These are phyloP conservation scores for Trichophyton mentagrophytes DNA, from an alignment of 2,329 filamentous ascomycete genomes.

Conservation along the genomic window DNA sequence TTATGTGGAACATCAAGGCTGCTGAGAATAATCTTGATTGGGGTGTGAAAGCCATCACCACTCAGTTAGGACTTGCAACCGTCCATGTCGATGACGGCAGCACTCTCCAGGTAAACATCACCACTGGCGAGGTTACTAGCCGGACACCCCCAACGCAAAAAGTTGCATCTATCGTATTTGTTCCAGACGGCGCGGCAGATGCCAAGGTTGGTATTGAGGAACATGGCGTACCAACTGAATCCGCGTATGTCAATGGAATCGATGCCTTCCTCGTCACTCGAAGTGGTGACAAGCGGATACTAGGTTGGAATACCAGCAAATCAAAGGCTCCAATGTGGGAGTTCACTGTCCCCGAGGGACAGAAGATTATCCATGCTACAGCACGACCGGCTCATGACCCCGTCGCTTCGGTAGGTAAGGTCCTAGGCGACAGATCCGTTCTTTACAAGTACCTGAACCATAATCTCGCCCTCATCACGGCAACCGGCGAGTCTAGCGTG, in stretches of 20 bases:
- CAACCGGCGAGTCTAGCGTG: slow-evolving; percentile 50
- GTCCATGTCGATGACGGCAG: slow-evolving; percentile 51
- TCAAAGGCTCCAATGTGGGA: slow-evolving; percentile 50
- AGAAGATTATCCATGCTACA: slow-evolving; percentile 57
- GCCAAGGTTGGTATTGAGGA: slow-evolving; percentile 23
- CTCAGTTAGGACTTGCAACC: slow-evolving; percentile 47
- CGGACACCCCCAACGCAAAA: slow-evolving; percentile 18
- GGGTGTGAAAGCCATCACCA: slow-evolving; percentile 55
- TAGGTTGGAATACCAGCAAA: slow-evolving; percentile 32
- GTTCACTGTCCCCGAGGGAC: slow-evolving; percentile 52
- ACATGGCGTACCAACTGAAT: slow-evolving; percentile 23
- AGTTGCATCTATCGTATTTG: slow-evolving; percentile 22
- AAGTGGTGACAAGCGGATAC: slow-evolving; percentile 29
- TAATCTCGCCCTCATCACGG: slow-evolving; percentile 66
- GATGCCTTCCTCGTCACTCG: slow-evolving; percentile 30
- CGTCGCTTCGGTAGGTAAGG: slow-evolving; percentile 86
- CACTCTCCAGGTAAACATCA: slow-evolving; percentile 40
- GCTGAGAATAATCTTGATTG: slow-evolving; percentile 49
- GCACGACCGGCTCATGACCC: slow-evolving; percentile 64
- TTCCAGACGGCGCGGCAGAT: slow-evolving; percentile 18
- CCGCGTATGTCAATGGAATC: slow-evolving; percentile 21
- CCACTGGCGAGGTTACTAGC: slow-evolving; percentile 31
- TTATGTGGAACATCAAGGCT: slow-evolving; percentile 63
- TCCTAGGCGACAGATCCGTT: slow-evolving; percentile 82
- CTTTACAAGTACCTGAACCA: slow-evolving; percentile 95